Conservation (phyloP, 306 rosid species). For the Quillaja saponaria region DNA sequence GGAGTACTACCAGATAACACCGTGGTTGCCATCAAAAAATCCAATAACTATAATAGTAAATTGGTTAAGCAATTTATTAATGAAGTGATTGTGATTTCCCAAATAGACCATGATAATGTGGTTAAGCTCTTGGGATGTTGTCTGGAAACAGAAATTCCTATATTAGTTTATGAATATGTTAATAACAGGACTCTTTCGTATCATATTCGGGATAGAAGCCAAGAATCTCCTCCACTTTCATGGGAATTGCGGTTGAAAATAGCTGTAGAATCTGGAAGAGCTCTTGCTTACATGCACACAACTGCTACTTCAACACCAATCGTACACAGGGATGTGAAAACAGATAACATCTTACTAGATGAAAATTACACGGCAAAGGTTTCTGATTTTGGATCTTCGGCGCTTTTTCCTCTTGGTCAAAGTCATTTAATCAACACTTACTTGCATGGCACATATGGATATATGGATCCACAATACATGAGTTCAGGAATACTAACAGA, state of each 20-base stretch:
- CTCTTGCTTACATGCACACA: slow-evolving; percentile 43
- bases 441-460: slow-evolving; percentile 41
- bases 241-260: slow-evolving; percentile 44
- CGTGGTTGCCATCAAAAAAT: no score
- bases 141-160: no score
- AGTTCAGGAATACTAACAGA: slow-evolving; percentile 35
- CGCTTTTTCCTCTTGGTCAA: slow-evolving; percentile 33
- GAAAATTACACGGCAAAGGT: slow-evolving; percentile 21
- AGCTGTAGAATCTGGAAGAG: slow-evolving; percentile 35
- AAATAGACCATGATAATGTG: slow-evolving; percentile 45
- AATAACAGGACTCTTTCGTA: slow-evolving; percentile 35
- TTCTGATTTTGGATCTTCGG: slow-evolving; percentile 15
- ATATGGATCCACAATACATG: slow-evolving; percentile 37
- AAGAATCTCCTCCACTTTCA: neutral
- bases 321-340: slow-evolving; percentile 5
- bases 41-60: slow-evolving; percentile 22
- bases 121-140: no score
- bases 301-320: slow-evolving; percentile 34
- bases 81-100: slow-evolving; percentile 39
- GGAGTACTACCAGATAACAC: no score
- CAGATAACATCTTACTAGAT: neutral
- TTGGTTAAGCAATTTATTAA: slow-evolving; percentile 40
- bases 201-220: slow-evolving; percentile 23
- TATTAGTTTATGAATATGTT: slow-evolving; percentile 39
- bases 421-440: slow-evolving; percentile 33